Percentiles rank a stretch among this genome's conserved stretches.
Evolutionary conservation across 2,329 filamentous ascomycete species (phyloP).

Genomic region (Cordyceps farinosa): DNA sequence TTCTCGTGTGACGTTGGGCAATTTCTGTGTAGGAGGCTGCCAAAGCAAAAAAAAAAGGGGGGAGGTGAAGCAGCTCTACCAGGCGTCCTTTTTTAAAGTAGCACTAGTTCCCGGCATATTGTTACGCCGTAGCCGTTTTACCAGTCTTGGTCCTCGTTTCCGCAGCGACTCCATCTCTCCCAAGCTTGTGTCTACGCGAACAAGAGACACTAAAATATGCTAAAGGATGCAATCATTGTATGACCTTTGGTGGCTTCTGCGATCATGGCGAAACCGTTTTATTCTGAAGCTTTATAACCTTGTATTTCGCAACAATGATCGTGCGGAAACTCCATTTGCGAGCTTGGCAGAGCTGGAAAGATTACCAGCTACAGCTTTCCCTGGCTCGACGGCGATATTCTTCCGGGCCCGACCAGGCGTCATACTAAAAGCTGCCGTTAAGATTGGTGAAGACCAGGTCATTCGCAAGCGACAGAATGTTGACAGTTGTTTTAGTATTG

Average conservation of each 20-base stretch:
- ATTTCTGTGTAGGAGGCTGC: too few relatives aligned
- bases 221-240: neutral
- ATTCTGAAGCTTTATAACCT: neutral
- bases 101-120: neutral
- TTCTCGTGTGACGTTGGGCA: too few relatives aligned
- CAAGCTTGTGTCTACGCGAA: neutral
- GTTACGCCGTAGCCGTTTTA: neutral
- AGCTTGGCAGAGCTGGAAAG: constrained; percentile 14
- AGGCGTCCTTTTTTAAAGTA: too few relatives aligned
- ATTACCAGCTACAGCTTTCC: constrained; percentile 16
- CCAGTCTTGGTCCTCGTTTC: neutral
- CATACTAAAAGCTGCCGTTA: constrained; percentile 19
- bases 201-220: neutral
- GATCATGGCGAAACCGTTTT: neutral
- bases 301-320: neutral
- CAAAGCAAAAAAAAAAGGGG: too few relatives aligned
- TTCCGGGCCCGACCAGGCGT: constrained; percentile 17
- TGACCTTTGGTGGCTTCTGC: neutral
- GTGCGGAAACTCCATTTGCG: neutral
- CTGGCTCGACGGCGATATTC: constrained; percentile 20
- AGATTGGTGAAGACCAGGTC: constrained; percentile 11
- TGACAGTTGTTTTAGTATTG: constrained; percentile 15
- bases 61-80: too few relatives aligned
- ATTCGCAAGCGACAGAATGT: constrained; percentile 15
- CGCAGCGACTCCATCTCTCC: neutral